Evolutionary conservation across 495 filamentous ascomycete genomes (phyloP), one percentile per base, ranked within the genome.

Genomic region (Acidiella bohemica): DNA sequence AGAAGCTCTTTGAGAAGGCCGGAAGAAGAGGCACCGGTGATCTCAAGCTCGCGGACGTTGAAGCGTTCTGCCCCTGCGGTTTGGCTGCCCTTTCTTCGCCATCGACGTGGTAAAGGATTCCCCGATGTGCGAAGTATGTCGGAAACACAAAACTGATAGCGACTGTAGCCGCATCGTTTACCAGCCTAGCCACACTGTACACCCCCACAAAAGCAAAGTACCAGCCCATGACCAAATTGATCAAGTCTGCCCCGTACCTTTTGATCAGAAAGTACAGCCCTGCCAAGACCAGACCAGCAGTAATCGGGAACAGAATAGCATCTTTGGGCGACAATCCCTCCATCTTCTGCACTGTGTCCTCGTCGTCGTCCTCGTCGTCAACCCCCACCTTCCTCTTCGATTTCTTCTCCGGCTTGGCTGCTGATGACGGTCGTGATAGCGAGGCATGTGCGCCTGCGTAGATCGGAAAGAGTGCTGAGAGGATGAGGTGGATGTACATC

Each of bases 211-310:
- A 54, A 1, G 82, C 84, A 58, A 94, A 84, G 62, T 97, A 96
- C 51, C 70, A 78, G 25, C 79, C 78, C 10, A 97, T 62, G 14
- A 92, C 72, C 62, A 80, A 81, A 61, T 88, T 96, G 50, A 97
- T 51, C 8, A 90, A 60, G 8, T 73, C 66, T 0, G 88, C 76
- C 51, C 93, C 81, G 48, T 90, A 70, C 19, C 93, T 68, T 52
- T 92, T 84, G 56, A 96, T 84, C 37, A 94, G 66, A 52, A 87
- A 74, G 60, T 95, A 96, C 10, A 97, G 67, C 0, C 75, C 78
- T 21, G 77, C 67, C 8, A 97, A 72, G 0, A 78, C 73, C 2
- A 62, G 43, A 4, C 78, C 90, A 7, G 85, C 88, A 24, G 81
- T 60, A n/a, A 95, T 47, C 6, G 90, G 90, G 36, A 95, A 80